Conservation (phyloP, 2,329 filamentous ascomycete species). For the Talaromyces pinophilus region DNA sequence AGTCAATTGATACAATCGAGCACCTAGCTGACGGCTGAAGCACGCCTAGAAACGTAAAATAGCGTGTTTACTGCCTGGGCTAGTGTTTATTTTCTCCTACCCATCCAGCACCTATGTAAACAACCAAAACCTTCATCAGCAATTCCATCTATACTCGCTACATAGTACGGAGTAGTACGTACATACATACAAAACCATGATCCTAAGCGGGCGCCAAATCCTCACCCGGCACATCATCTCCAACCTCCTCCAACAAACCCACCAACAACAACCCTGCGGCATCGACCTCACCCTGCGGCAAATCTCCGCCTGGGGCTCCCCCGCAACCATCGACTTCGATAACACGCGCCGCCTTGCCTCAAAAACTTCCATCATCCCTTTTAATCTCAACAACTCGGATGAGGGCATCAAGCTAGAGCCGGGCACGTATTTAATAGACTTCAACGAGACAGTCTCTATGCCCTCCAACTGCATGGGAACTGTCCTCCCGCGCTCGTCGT, state of each 20-base stretch:
- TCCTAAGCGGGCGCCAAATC: slow-evolving; percentile 26
- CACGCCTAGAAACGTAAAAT: not conserved
- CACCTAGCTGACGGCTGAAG: not conserved
- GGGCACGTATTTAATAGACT: slow-evolving; percentile 44
- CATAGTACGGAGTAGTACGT: no score
- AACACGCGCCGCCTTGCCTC: slow-evolving; percentile 33
- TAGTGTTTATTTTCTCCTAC: not conserved
- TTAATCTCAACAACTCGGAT: slow-evolving; percentile 8
- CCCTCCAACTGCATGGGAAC: slow-evolving; percentile 45
- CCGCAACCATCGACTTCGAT: slow-evolving; percentile 35
- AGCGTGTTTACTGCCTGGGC: not conserved
- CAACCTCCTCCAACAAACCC: slow-evolving; percentile 24
- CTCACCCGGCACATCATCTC: slow-evolving; percentile 28
- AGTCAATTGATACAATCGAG: not conserved
- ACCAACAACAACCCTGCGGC: slow-evolving; percentile 37
- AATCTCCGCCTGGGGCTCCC: slow-evolving; percentile 33
- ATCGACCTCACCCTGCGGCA: slow-evolving; percentile 34
- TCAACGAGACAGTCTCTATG: slow-evolving; percentile 45
- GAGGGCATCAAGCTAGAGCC: slow-evolving; percentile 25
- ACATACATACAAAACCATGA: slow-evolving; percentile 21
- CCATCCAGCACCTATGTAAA: not conserved
- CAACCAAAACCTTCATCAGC: not conserved
- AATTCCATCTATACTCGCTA: not conserved
- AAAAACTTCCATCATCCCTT: slow-evolving; percentile 25
- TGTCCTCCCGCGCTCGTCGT: slow-evolving; percentile 42